Percentiles rank a stretch among this genome's conserved stretches.
Conservation (phyloP, 2,329 filamentous ascomycete genomes). For the Drechslerella dactyloides region DNA sequence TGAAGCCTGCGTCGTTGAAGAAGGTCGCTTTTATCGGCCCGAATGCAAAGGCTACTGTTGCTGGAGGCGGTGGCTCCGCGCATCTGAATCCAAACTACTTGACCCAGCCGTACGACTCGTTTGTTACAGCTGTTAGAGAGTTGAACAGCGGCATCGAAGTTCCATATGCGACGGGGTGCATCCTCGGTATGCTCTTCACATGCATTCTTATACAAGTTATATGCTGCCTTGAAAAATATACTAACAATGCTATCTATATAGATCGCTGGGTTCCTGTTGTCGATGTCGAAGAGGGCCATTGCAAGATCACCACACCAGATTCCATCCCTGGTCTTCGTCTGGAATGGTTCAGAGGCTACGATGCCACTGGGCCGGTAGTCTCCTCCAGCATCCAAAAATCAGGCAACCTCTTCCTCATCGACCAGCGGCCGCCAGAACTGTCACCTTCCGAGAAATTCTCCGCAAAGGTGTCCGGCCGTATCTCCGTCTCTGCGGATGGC, state of each 20-base stretch:
- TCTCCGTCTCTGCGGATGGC: slow-evolving; percentile 37
- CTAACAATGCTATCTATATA: background rate
- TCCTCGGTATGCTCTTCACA: slow-evolving; percentile 21
- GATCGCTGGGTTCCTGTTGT: slow-evolving; percentile 43
- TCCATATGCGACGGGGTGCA: slow-evolving; percentile 33
- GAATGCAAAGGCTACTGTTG: slow-evolving; percentile 59
- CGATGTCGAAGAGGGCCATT: slow-evolving; percentile 28
- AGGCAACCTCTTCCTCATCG: slow-evolving; percentile 30
- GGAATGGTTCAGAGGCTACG: slow-evolving; percentile 46
- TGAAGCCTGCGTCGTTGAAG: slow-evolving; percentile 40
- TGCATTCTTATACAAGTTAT: background rate
- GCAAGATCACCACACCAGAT: slow-evolving; percentile 21
- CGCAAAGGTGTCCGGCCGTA: slow-evolving; percentile 24
- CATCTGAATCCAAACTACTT: slow-evolving; percentile 40
- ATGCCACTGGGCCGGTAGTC: slow-evolving; percentile 24
- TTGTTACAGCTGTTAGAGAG: slow-evolving; percentile 35
- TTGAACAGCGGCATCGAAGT: slow-evolving; percentile 31
- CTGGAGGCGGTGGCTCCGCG: slow-evolving; percentile 46
- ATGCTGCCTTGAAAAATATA: background rate
- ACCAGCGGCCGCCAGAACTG: slow-evolving; percentile 21
- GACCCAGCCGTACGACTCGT: slow-evolving; percentile 44
- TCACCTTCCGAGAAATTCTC: slow-evolving; percentile 20
- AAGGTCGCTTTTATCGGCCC: slow-evolving; percentile 71
- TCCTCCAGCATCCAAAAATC: slow-evolving; percentile 27
- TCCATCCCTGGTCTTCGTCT: slow-evolving; percentile 30